A percentile compares a stretch with the other conserved stretches of the same genome.
Conservation (phyloP, 306 rosid species). For the Hippophae tibetana region DNA sequence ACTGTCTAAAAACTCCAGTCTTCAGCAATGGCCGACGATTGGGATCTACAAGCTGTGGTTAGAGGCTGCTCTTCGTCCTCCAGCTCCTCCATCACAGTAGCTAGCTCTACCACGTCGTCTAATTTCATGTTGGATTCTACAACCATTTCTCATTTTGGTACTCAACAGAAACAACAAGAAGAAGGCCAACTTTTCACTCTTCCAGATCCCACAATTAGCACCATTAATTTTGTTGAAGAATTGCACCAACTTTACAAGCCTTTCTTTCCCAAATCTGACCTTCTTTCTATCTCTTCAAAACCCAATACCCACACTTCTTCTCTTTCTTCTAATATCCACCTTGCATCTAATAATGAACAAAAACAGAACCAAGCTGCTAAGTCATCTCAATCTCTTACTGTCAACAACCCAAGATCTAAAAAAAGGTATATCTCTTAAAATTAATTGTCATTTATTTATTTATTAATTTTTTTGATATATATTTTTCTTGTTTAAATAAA, state of each 20-base stretch:
- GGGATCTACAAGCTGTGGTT: constrained; percentile 94
- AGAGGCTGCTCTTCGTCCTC: constrained; percentile 50
- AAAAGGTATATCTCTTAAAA: constrained; percentile 44
- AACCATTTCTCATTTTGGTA: constrained; percentile 12
- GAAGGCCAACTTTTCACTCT: constrained; percentile 24
- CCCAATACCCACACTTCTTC: constrained; percentile 6
- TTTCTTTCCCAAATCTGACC: constrained; percentile 51
- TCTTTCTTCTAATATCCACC: background rate
- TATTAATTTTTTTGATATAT: constrained; percentile 1
- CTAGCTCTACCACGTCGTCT: constrained; percentile 7
- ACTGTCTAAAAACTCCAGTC: constrained; percentile 10
- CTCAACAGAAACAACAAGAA: constrained; percentile 2
- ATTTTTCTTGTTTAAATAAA: background rate
- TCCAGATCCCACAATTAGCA: constrained; percentile 40
- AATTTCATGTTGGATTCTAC: constrained; percentile 13
- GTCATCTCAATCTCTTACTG: constrained; percentile 31
- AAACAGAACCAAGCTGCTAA: constrained; percentile 29
- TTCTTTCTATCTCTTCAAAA: constrained; percentile 9
- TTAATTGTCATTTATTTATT: background rate
- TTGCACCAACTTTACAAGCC: constrained; percentile 90
- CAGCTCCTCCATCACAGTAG: background rate
- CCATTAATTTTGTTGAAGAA: constrained; percentile 34
- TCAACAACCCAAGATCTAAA: constrained; percentile 54
- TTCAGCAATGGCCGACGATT: constrained; percentile 50
- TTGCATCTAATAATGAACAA: constrained; percentile 15